Percentiles rank a stretch among this genome's conserved stretches.
phyloP scores from a whole-genome alignment of 495 filamentous ascomycete genomes.

The Clavariopsis aquatica region DNA sequence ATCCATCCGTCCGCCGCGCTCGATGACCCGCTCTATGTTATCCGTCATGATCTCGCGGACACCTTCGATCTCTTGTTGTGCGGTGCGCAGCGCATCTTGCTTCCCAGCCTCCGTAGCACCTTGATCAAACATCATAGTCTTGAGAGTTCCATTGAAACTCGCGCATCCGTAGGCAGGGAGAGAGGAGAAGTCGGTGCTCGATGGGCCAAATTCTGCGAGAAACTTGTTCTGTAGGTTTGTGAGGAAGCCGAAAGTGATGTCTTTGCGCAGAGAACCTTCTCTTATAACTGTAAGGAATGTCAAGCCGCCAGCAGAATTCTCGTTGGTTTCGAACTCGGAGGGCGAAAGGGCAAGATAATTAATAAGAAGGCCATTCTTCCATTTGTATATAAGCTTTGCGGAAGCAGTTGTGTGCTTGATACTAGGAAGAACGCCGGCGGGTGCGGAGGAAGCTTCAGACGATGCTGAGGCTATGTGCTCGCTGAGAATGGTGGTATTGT shows the following conservation, averaged over 20 bases:
- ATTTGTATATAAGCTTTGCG: conserved; percentile 84
- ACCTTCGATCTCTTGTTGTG: conserved; percentile 85
- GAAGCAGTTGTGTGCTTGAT: conserved; percentile 78
- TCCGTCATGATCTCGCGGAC: conserved; percentile 96
- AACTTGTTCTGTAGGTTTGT: conserved; percentile 90
- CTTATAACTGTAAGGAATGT: conserved; percentile 82
- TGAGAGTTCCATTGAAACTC: conserved; percentile 78
- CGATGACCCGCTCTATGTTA: conserved; percentile 95
- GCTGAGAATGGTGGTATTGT: conserved; percentile 85
- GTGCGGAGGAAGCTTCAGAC: conserved; percentile 75
- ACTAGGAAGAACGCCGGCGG: conserved; percentile 93
- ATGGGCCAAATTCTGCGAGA: conserved; percentile 67
- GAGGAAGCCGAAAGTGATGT: conserved; percentile 90
- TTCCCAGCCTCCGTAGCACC: conserved; percentile 72
- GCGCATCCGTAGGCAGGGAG: conserved; percentile 89
- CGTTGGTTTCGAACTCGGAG: conserved; percentile 54
- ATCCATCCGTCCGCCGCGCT: conserved; percentile 94
- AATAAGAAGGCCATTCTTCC: conserved; percentile 86
- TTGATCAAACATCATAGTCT: conserved; percentile 77
- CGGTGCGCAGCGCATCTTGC: conserved; percentile 81
- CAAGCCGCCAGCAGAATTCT: conserved; percentile 69
- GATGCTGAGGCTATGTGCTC: conserved; percentile 83
- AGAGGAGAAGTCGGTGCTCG: conserved; percentile 69
- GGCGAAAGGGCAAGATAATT: conserved; percentile 92
- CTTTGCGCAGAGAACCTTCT: conserved; percentile 72